These are phyloP conservation scores for Ustilago trichophora DNA, from an alignment of 1,284 basidiomycete species.

Conservation along the genomic window DNA sequence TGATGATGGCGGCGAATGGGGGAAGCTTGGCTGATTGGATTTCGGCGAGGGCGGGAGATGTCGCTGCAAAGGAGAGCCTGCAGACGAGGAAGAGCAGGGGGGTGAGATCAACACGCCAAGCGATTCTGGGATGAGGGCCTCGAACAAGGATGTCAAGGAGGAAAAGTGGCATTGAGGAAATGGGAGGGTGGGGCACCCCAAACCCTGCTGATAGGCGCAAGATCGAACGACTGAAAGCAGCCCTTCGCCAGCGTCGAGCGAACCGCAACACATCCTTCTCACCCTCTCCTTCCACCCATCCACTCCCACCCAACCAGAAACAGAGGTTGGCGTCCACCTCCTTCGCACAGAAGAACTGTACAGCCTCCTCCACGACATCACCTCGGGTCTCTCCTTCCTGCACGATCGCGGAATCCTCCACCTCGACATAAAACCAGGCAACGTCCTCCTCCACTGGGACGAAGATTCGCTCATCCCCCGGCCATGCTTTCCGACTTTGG, in stretches of 20 bases:
- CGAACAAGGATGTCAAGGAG: no score
- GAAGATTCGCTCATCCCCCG: slow-evolving; percentile 79
- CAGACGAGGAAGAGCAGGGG: background rate
- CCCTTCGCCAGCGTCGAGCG: slow-evolving; percentile 39
- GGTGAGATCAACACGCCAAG: no score
- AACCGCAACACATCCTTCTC: slow-evolving; percentile 4
- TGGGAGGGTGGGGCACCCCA: background rate
- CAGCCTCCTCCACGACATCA: slow-evolving; percentile 54
- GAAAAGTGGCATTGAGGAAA: background rate
- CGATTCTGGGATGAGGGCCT: no score
- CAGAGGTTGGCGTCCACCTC: slow-evolving; percentile 50
- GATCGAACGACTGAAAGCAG: slow-evolving; percentile 47
- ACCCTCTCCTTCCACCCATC: background rate
- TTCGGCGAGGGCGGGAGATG: slow-evolving; percentile 45
- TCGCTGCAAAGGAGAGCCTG: background rate
- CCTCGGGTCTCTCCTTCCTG: slow-evolving; percentile 58
- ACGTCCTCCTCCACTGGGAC: slow-evolving; percentile 90
- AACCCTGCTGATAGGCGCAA: slow-evolving; percentile 9
- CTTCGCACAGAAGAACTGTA: slow-evolving; percentile 60
- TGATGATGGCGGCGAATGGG: slow-evolving; percentile 66
- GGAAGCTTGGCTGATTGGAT: slow-evolving; percentile 64
- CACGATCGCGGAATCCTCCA: slow-evolving; percentile 74
- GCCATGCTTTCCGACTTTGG: slow-evolving; percentile 95
- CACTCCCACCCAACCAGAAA: background rate
- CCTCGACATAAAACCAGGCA: slow-evolving; percentile 90